A percentile compares a stretch with the other conserved stretches of the same genome.
phyloP scores from a whole-genome alignment of 2,329 filamentous ascomycete genomes.

The Lojkania enalia region DNA sequence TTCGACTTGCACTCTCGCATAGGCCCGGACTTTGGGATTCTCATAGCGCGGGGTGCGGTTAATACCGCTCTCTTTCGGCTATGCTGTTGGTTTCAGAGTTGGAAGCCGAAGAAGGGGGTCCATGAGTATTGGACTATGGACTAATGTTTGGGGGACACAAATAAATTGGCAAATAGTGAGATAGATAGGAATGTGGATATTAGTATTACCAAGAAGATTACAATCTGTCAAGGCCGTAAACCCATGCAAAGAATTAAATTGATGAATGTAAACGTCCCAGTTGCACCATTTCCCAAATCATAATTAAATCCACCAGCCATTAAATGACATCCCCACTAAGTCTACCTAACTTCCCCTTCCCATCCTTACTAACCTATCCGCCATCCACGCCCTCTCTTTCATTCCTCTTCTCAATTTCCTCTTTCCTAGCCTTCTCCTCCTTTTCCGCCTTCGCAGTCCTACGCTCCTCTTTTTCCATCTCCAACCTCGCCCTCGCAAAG shows the following conservation, averaged over 20 bases:
- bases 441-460: slow-evolving; percentile 9
- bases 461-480: slow-evolving; percentile 42
- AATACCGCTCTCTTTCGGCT: slow-evolving; percentile 59
- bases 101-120: not conserved
- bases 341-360: no score
- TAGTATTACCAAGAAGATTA: no score
- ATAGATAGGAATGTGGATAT: no score
- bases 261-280: no score
- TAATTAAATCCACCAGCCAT: no score
- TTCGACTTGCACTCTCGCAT: slow-evolving; percentile 63
- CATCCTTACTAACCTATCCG: slow-evolving; percentile 14
- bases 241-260: no score
- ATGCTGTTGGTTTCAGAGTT: slow-evolving; percentile 47
- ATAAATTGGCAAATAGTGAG: no score
- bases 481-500: slow-evolving; percentile 44
- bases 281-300: no score
- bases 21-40: slow-evolving; percentile 62
- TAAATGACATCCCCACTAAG: no score
- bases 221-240: no score
- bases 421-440: not conserved
- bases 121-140: no score
- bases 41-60: slow-evolving; percentile 61
- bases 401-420: not conserved
- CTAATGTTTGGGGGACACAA: no score
- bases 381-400: slow-evolving; percentile 19